These are phyloP conservation scores for Xanthoceras sorbifolium DNA, from an alignment of 345 rosid genomes.

Conservation along the genomic window DNA sequence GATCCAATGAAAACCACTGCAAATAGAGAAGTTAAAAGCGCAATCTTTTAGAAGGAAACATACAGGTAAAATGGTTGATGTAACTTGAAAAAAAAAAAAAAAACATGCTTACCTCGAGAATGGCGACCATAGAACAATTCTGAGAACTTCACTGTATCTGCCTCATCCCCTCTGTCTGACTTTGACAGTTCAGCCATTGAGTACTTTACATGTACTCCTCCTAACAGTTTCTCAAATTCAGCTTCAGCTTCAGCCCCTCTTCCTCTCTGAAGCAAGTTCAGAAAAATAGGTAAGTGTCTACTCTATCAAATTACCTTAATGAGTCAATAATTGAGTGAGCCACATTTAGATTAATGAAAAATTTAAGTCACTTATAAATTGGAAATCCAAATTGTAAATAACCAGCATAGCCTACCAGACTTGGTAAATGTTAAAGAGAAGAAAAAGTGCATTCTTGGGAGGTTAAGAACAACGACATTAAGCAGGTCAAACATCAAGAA, in stretches of 20 bases:
- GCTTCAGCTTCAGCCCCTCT: slow-evolving; percentile 86
- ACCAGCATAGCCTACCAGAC: not conserved
- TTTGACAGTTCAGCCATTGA: slow-evolving; percentile 79
- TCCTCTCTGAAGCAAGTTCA: slow-evolving; percentile 60
- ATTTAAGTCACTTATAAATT: too few species aligned
- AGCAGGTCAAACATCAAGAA: not conserved
- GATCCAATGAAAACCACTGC: slow-evolving; percentile 98
- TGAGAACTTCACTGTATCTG: slow-evolving; percentile 56
- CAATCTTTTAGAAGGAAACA: slow-evolving; percentile 32
- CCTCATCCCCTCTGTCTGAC: slow-evolving; percentile 71
- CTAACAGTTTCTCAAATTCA: slow-evolving; percentile 75
- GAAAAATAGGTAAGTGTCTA: slow-evolving; percentile 9
- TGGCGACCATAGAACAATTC: slow-evolving; percentile 73
- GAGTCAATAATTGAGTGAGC: not conserved
- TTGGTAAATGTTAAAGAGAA: not conserved
- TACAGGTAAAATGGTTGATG: not conserved
- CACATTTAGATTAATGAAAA: not conserved
- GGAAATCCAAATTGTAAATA: not conserved
- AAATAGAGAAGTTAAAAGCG: slow-evolving; percentile 43
- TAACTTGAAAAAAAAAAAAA: slow-evolving; percentile 21
- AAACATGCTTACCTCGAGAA: slow-evolving; percentile 53
- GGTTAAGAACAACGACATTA: not conserved
- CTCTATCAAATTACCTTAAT: slow-evolving; percentile 4
- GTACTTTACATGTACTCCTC: slow-evolving; percentile 69
- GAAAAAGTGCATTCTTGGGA: not conserved